Evolutionary conservation across 169 alveolate species (phyloP), one percentile per base, ranked within the genome.

Genomic region (Eimeria falciformis): DNA sequence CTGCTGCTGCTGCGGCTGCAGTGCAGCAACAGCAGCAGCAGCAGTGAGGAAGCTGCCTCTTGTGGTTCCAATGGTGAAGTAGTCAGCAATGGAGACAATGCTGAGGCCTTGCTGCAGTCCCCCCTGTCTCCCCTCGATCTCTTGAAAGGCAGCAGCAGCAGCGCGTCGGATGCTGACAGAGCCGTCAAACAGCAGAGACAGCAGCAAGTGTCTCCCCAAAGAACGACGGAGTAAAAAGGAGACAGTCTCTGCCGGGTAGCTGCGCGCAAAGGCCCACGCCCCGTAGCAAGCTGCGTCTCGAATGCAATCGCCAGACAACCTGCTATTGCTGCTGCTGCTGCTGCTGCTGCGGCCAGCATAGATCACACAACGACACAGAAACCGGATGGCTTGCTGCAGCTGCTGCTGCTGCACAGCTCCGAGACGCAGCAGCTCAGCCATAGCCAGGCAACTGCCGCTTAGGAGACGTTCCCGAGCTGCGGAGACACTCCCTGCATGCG

Each of bases 201-300:
- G 68, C 66, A 83, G 68, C 62, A 77, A 29, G 45, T 77, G 65
- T 12, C 86, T 7, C 27, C 86, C 68, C 69, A 77, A 47, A 9
- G 9, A 17, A 17, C 86, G 50, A 5, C 45, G 65, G 55, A 78
- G 88, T 46, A 27, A 23, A 43, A 27, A 47, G 25, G n/a, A 12
- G 29, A 12, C 88, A 27, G 88, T 71, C 43, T n/a, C 58, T 43
- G 79, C 43, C 5, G 79, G 79, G 85, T 78, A 86, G 27, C 86
- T 37, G 29, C 94, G 87, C 27, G 96, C 96, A 40, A 94, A 50
- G 43, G 92, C 89, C 96, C 96, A 94, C 43, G 81, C 86, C 25
- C 89, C 93, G 83, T 85, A 94, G 68, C 96, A 94, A 1, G 95
- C 96, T 1, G 96, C 93, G 84, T 94, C 96, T 27, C 96, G 81